Conservation (phyloP, 495 filamentous ascomycete species). For the Talaromyces wortmannii region DNA sequence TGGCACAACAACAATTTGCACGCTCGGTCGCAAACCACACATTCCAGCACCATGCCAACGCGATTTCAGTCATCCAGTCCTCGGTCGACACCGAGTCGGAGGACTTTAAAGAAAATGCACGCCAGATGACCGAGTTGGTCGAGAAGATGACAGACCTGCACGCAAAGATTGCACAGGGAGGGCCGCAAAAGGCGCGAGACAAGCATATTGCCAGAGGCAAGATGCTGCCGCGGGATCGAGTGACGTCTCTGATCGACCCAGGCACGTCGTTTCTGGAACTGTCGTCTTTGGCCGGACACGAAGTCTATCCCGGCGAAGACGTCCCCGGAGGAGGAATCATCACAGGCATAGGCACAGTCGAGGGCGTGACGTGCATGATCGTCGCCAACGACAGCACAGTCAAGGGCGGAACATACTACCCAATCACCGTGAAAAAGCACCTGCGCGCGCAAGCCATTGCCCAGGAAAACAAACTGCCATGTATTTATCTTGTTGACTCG, state of each 20-base stretch:
- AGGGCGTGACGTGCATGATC: constrained; percentile 88
- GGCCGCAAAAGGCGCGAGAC: constrained; percentile 74
- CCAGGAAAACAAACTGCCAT: constrained; percentile 77
- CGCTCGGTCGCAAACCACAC: constrained; percentile 52
- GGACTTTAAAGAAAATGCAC: constrained; percentile 76
- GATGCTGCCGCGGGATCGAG: constrained; percentile 88
- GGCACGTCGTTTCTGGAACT: constrained; percentile 90
- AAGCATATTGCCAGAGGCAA: constrained; percentile 86
- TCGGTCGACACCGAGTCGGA: constrained; percentile 68
- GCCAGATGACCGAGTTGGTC: constrained; percentile 69
- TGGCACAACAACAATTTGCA: neutral
- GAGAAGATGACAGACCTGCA: constrained; percentile 62
- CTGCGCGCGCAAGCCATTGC: constrained; percentile 88
- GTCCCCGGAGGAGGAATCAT: constrained; percentile 86
- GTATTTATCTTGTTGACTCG: constrained; percentile 94
- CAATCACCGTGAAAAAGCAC: constrained; percentile 97
- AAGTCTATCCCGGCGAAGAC: constrained; percentile 81
- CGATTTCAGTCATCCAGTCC: constrained; percentile 72
- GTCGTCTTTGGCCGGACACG: constrained; percentile 78
- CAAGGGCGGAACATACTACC: constrained; percentile 98
- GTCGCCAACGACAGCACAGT: constrained; percentile 97
- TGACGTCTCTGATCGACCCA: constrained; percentile 81
- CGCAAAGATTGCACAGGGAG: constrained; percentile 62
- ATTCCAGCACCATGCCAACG: constrained; percentile 58
- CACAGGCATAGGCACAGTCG: constrained; percentile 83